A percentile compares a stretch with the other conserved stretches of the same genome.
Conservation (phyloP, 2,329 filamentous ascomycete species). For the Daldinia eschscholtzii region DNA sequence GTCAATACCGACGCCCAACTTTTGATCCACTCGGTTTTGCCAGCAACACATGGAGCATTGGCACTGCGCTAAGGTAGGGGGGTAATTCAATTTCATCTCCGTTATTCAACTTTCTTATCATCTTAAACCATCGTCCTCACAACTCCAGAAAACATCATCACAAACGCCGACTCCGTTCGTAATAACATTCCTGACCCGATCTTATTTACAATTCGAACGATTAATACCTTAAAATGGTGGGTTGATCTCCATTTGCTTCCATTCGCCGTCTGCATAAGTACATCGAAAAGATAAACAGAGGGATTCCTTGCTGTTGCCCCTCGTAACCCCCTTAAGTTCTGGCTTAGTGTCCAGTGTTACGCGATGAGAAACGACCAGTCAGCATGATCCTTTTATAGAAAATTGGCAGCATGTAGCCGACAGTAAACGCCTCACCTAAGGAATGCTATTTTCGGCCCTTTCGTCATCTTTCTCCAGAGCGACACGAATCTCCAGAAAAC, state of each 20-base stretch:
- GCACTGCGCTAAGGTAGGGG: conserved; percentile 41
- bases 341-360: conserved; percentile 48
- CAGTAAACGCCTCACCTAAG: conserved; percentile 25
- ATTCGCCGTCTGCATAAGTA: conserved; percentile 21
- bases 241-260: conserved; percentile 36
- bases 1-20: conserved; percentile 48
- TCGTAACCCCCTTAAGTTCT: conserved; percentile 48
- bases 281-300: conserved; percentile 44
- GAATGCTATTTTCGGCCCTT: conserved; percentile 26
- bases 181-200: conserved; percentile 23
- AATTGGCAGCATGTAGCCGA: conserved; percentile 20
- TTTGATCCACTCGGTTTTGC: conserved; percentile 24
- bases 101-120: conserved; percentile 42
- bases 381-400: conserved; percentile 39
- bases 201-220: conserved; percentile 3
- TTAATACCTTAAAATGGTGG: conserved; percentile 47
- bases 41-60: conserved; percentile 29
- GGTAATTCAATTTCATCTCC: conserved; percentile 42
- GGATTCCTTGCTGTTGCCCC: conserved; percentile 36
- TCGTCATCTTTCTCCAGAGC: conserved; percentile 22
- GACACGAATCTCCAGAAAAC: conserved; percentile 21
- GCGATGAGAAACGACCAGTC: conserved; percentile 43
- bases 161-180: conserved; percentile 34
- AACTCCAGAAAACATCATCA: conserved; percentile 49
- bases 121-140: conserved; percentile 37